phyloP scores from a whole-genome alignment of 1,284 basidiomycete genomes.

The Neonothopanus nambi region DNA sequence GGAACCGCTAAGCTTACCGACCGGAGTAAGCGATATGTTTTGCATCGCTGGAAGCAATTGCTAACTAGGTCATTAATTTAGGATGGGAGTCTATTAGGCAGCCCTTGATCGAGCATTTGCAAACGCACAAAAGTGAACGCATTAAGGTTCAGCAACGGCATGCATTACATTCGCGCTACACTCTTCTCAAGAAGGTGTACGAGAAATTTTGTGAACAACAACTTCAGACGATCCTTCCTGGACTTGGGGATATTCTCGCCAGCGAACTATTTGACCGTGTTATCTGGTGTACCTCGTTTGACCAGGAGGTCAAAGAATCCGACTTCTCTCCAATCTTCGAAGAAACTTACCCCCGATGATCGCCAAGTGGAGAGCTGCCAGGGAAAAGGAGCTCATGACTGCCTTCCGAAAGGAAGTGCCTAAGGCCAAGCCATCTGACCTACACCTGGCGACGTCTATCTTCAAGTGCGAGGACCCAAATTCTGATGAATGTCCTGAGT shows the following conservation, averaged over 20 bases:
- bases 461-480: neutral
- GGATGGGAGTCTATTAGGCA: neutral
- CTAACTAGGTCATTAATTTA: neutral
- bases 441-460: neutral
- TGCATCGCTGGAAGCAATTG: neutral
- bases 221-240: neutral
- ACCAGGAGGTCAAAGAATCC: too few species aligned
- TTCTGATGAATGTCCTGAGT: neutral
- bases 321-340: too few species aligned
- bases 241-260: neutral
- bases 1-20: neutral
- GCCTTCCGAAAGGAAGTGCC: neutral
- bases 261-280: neutral
- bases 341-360: too few species aligned
- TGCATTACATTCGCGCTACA: neutral
- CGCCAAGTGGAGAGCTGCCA: neutral
- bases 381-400: neutral
- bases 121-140: neutral
- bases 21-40: neutral
- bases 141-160: neutral
- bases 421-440: neutral
- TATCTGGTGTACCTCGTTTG: neutral
- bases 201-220: neutral
- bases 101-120: neutral
- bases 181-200: neutral